Evolutionary conservation across 495 filamentous ascomycete genomes (phyloP).

Genomic region (Clavariopsis aquatica): DNA sequence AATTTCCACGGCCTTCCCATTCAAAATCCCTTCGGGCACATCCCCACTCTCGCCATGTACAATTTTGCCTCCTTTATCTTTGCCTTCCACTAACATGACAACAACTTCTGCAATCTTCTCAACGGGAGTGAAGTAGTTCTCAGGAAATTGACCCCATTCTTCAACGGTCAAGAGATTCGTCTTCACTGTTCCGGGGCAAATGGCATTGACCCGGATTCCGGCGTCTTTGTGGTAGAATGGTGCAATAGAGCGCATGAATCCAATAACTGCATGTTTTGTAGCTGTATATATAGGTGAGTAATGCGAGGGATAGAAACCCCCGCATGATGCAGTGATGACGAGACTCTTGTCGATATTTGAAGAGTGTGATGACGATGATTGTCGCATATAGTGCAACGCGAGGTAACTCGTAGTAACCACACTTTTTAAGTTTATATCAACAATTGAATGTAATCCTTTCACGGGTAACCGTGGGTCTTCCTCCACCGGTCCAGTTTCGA

Average conservation of each 20-base stretch:
- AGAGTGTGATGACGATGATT: constrained; percentile 7
- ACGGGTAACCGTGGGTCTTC: constrained; percentile 28
- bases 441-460: constrained; percentile 16
- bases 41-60: neutral
- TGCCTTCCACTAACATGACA: constrained; percentile 37
- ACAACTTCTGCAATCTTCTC: constrained; percentile 42
- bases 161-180: constrained; percentile 40
- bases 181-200: constrained; percentile 42
- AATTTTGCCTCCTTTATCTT: neutral
- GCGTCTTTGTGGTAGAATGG: constrained; percentile 24
- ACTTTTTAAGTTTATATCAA: constrained; percentile 42
- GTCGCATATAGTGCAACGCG: constrained; percentile 41
- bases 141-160: constrained; percentile 39
- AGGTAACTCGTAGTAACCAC: constrained; percentile 42
- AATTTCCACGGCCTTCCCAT: constrained; percentile 39
- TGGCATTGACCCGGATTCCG: constrained; percentile 40
- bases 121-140: constrained; percentile 41
- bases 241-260: constrained; percentile 41
- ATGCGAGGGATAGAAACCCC: constrained; percentile 36
- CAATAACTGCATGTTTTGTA: constrained; percentile 41
- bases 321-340: constrained; percentile 42
- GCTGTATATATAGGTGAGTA: constrained; percentile 40
- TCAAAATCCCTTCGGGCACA: constrained; percentile 11
- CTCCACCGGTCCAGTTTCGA: constrained; percentile 7
- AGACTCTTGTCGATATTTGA: constrained; percentile 26